Percentiles rank a stretch among this genome's conserved stretches.
Conservation (phyloP, 129 eudicot species). For the Helianthus annuus region DNA sequence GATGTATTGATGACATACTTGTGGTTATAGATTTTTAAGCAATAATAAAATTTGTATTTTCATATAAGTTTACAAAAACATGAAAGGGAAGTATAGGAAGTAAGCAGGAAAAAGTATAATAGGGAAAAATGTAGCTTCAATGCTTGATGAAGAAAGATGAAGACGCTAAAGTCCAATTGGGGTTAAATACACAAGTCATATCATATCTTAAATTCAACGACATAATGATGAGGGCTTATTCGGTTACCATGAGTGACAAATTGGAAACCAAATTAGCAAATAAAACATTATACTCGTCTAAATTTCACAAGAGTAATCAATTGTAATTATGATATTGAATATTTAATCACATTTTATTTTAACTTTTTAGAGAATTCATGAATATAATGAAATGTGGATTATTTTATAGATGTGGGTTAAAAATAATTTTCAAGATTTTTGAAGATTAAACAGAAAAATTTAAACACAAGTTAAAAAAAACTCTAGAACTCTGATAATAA, state of each 20-base stretch:
- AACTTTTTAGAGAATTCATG: neutral
- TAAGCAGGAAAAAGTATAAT: neutral
- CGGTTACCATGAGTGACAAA: neutral
- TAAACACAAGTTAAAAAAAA: neutral
- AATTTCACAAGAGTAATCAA: neutral
- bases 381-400: neutral
- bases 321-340: neutral
- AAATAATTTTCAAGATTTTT: too few relatives aligned
- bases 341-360: neutral
- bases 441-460: neutral
- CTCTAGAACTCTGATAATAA: neutral
- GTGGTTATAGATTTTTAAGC: neutral
- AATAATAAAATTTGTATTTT: neutral
- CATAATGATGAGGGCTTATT: neutral
- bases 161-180: neutral
- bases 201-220: neutral
- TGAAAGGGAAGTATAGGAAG: neutral
- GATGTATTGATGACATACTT: neutral
- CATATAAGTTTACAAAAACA: neutral
- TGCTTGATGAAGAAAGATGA: neutral
- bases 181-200: neutral
- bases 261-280: neutral
- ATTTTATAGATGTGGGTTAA: neutral
- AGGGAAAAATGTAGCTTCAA: neutral
- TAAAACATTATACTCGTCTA: neutral